These are phyloP conservation scores for Tricharina praecox DNA, from an alignment of 495 filamentous ascomycete species.

Conservation along the genomic window DNA sequence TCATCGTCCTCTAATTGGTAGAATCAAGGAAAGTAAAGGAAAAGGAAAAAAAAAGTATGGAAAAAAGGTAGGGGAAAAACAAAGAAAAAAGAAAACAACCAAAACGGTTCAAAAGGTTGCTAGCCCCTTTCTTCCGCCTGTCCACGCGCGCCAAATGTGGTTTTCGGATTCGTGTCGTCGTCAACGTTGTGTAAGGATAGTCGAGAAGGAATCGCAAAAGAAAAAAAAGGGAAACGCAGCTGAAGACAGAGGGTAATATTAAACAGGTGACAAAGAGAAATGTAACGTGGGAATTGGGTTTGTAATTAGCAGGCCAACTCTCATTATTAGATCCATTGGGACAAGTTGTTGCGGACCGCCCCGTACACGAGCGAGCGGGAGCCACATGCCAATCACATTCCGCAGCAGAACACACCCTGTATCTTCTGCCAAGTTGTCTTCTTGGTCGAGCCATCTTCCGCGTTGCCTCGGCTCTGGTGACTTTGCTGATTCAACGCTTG, in stretches of 20 bases:
- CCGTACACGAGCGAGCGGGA: neutral
- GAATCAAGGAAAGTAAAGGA: neutral
- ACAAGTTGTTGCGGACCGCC: neutral
- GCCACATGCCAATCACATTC: neutral
- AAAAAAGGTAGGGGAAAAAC: slow-evolving; percentile 1
- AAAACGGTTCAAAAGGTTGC: slow-evolving; percentile 1
- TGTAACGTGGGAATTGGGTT: neutral
- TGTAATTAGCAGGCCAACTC: slow-evolving; percentile 1
- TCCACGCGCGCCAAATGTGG: slow-evolving; percentile 1
- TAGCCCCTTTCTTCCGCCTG: neutral
- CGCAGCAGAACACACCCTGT: slow-evolving; percentile 9
- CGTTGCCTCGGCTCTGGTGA: slow-evolving; percentile 2
- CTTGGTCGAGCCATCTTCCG: neutral
- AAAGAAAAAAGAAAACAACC: neutral
- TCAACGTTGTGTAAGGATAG: slow-evolving; percentile 11
- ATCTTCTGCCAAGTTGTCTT: slow-evolving; percentile 8
- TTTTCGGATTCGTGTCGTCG: slow-evolving; percentile 10
- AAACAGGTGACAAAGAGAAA: slow-evolving; percentile 9
- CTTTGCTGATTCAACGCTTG: slow-evolving; percentile 18
- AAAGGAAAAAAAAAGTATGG: neutral
- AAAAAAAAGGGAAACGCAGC: neutral
- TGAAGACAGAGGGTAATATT: slow-evolving; percentile 10
- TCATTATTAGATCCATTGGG: neutral
- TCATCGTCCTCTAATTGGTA: slow-evolving; percentile 3
- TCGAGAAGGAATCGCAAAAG: slow-evolving; percentile 7